These are phyloP conservation scores for Fusarium sp. DNA, from an alignment of 2,329 filamentous ascomycete genomes.

Conservation along the genomic window DNA sequence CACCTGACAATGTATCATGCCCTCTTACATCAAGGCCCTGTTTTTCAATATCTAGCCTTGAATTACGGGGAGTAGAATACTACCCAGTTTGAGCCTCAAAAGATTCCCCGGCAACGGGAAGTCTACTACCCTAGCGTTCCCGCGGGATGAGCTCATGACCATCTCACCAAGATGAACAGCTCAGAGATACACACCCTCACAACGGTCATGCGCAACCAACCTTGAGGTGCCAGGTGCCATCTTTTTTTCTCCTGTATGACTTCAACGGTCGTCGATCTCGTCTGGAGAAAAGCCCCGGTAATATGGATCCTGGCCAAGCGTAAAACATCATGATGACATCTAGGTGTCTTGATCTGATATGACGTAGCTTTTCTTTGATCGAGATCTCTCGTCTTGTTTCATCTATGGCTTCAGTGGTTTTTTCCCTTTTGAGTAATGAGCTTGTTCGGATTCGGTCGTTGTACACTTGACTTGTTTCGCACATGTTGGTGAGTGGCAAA, in stretches of 20 bases:
- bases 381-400: constrained; percentile 15
- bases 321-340: constrained; percentile 23
- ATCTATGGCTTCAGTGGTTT: constrained; percentile 8
- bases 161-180: constrained; percentile 19
- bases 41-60: not conserved
- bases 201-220: not conserved
- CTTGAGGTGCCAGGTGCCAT: not conserved
- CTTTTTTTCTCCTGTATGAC: constrained; percentile 3
- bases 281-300: not conserved
- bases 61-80: not conserved
- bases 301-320: constrained; percentile 4
- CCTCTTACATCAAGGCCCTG: not conserved
- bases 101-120: constrained; percentile 4
- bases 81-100: constrained; percentile 19
- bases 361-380: constrained; percentile 31
- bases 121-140: constrained; percentile 31
- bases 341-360: constrained; percentile 19
- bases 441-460: not conserved
- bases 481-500: constrained; percentile 7
- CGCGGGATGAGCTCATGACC: constrained; percentile 5
- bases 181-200: constrained; percentile 13
- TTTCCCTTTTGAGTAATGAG: constrained; percentile 8
- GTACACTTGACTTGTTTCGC: constrained; percentile 1
- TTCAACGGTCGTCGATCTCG: constrained; percentile 21
- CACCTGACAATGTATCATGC: constrained; percentile 1